phyloP scores from a whole-genome alignment of 2,329 filamentous ascomycete genomes.

The Curvularia verruculosa region DNA sequence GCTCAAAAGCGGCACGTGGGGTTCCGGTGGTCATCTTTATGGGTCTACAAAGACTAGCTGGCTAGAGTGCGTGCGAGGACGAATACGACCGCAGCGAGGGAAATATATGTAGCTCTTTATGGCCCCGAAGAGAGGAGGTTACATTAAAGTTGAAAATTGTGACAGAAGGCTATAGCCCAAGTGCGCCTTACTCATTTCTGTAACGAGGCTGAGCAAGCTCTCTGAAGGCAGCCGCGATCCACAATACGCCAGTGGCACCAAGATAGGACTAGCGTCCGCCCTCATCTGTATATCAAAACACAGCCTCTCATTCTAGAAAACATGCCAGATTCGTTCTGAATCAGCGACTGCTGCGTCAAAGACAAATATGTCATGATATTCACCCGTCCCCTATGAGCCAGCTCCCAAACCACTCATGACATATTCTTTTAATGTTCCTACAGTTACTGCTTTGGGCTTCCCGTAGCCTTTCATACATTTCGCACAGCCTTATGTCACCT shows the following conservation, averaged over 20 bases:
- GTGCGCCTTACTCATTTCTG: not conserved
- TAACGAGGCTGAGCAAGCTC: not conserved
- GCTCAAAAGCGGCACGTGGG: conserved; percentile 1
- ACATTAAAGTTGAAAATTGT: not conserved
- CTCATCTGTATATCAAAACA: too few relatives aligned
- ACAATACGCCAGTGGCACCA: not conserved
- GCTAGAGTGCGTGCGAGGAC: not conserved
- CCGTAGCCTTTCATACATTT: not conserved
- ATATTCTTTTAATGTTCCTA: not conserved
- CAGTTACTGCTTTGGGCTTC: not conserved
- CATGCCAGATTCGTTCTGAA: not conserved
- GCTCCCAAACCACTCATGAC: too few relatives aligned
- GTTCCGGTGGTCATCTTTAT: not conserved
- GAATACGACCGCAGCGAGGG: not conserved
- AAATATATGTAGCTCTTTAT: not conserved
- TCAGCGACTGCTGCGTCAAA: not conserved
- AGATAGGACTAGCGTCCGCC: not conserved
- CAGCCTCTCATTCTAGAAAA: too few relatives aligned
- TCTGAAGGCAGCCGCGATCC: too few relatives aligned
- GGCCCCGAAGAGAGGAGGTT: not conserved
- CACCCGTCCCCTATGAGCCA: not conserved
- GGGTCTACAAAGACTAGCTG: not conserved
- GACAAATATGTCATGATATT: not conserved
- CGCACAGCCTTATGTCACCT: not conserved
- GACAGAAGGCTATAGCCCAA: not conserved